Evolutionary conservation across 2,329 filamentous ascomycete species (phyloP), one percentile per base, ranked within the genome.

Genomic region (Beauveria asiatica): DNA sequence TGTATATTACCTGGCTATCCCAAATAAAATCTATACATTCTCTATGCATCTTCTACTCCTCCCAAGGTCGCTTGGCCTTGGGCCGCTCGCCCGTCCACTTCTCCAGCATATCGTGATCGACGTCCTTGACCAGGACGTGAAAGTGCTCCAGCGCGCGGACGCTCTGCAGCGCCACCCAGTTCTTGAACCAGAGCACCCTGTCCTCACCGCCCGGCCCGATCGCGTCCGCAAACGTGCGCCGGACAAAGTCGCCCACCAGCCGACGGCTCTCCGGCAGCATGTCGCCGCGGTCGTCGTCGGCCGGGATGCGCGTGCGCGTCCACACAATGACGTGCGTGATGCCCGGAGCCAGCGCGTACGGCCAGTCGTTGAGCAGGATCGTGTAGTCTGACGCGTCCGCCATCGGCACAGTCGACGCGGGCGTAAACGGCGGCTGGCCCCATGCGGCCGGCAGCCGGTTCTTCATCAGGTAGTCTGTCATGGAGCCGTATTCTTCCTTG

Each of bases 281-380:
- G 65, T 92, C 86, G 10, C 89, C 91, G 0, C 82, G 89, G 19
- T 75, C 76, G 0, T 83, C 72, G 65, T 95, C 87, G 3, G 88
- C 88, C 25, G 87, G 81, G 62, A 97, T 86, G 16, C 80, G 76
- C 45, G 93, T 94, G 69, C 95, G 93, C 56, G 88, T 89, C 93
- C 93, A 97, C 46, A 96, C 87, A 33, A 97, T 90, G 21, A 97
- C 82, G 71, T 97, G 93, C n/a, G 86, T 78, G 66, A 87, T 83
- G 58, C 80, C 80, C 0, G 78, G 70, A 1, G 77, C 78, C 53
- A 96, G 75, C 3, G 90, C 92, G 68, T 97, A 97, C 0, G 93
- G 93, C 92, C 92, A 97, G 78, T 97, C 92, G 68, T 97, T 97
- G 70, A 85, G 79, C 49, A 96, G 76, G 56, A 96, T 87, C 63